Base-by-base conservation (phyloP, 768 basidiomycete genomes). In the Mycena epipterygia region DNA sequence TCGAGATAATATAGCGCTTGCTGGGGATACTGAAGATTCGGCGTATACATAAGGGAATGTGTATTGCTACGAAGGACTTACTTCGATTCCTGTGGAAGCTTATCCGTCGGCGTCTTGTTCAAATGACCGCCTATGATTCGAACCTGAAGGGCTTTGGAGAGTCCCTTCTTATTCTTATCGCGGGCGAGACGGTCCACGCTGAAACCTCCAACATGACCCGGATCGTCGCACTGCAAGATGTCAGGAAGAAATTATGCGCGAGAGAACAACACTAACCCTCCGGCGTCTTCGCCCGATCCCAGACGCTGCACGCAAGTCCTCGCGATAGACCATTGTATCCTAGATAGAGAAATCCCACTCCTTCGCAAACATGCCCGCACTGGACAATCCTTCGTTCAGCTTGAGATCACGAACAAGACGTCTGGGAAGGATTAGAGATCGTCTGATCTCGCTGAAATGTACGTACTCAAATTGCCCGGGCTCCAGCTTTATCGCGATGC, bases 91-190 rank as follows among this genome's bases (percentile, higher is more conserved):
- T 83, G 82, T 0, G 93, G 97, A 9, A 98, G 82, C 3, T 91
- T 84, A 64, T 91, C 92, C 97, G n/a, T 95, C 93, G 1, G 91
- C 87, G 74, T 94, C 94, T 56, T 93, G 90, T 52, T 87, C 59
- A 99, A 83, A 84, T 98, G 97, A 5, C 96, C 95, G 0, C 91
- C 95, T 88, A 98, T 94, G 48, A 99, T 93, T 53, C 93, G 87
- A 59, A 96, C 85, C 77, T 96, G 94, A 16, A 97, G 82, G 0
- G 91, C 93, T 70, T 92, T 93, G 59, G 92, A 86, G 2, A 79
- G 78, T 67, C 97, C 89, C 8, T 87, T 84, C 78, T 89, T 81
- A 74, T 96, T 94, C 37, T 90, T 87, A 76, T 95, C 92, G 75
- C 94, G 89, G 3, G 94, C 95, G 8, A 98, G 0, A 96, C 94